phyloP scores from a whole-genome alignment of 2,329 filamentous ascomycete genomes.

The Clonostachys chloroleuca region DNA sequence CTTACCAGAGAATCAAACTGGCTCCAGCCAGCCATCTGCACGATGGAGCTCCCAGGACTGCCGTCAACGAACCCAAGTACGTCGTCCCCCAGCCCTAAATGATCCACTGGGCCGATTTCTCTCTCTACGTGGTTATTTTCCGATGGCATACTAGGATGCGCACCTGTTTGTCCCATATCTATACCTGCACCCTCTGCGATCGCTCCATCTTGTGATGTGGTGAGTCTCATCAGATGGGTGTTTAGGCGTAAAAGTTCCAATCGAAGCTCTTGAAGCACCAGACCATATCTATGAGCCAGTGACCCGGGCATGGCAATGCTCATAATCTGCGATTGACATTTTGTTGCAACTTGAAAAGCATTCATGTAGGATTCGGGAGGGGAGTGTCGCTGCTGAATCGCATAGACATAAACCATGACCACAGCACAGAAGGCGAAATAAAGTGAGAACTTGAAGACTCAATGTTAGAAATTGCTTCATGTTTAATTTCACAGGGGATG shows the following conservation, averaged over 20 bases:
- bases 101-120: not conserved
- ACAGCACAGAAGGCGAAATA: conserved; percentile 40
- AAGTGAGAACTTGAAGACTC: conserved; percentile 20
- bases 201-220: not conserved
- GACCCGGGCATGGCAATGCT: conserved; percentile 27
- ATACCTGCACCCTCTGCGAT: not conserved
- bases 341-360: conserved; percentile 28
- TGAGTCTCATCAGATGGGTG: conserved; percentile 4
- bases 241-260: conserved; percentile 15
- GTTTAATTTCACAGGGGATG: not conserved
- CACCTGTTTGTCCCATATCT: not conserved
- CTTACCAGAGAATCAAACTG: conserved; percentile 15
- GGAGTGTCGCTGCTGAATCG: conserved; percentile 26
- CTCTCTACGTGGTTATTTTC: too few species aligned
- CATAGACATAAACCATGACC: conserved; percentile 36
- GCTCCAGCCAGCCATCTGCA: conserved; percentile 13
- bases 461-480: not conserved
- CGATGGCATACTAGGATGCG: not conserved
- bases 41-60: conserved; percentile 6
- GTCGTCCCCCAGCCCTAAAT: not conserved
- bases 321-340: conserved; percentile 32
- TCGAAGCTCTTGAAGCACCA: conserved; percentile 31
- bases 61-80: not conserved
- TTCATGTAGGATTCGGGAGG: conserved; percentile 15
- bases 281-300: conserved; percentile 29